Percentiles rank a stretch among this genome's conserved stretches.
Conservation (phyloP, 2,329 filamentous ascomycete genomes). For the Colletotrichum sp. region DNA sequence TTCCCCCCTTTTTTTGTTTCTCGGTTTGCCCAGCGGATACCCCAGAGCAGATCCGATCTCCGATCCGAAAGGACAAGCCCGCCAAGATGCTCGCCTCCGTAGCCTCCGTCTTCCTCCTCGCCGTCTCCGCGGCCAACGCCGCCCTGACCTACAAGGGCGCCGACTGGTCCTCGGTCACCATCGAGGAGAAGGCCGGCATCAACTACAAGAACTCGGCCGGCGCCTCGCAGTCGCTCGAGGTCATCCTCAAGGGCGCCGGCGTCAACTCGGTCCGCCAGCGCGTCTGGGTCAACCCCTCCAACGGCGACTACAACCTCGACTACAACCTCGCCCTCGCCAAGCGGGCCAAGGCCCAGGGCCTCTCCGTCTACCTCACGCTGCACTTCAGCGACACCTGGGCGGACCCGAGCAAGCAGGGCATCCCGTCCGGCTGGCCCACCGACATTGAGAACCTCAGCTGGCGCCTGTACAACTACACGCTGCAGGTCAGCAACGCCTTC, state of each 20-base stretch:
- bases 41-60: background rate
- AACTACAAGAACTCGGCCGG: constrained; percentile 65
- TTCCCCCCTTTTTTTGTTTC: background rate
- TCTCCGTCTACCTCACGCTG: constrained; percentile 67
- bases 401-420: constrained; percentile 67
- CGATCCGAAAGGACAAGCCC: background rate
- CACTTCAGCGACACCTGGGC: constrained; percentile 77
- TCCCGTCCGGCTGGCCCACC: constrained; percentile 68
- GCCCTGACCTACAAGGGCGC: constrained; percentile 69
- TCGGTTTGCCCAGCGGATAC: background rate
- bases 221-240: constrained; percentile 60
- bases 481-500: constrained; percentile 66
- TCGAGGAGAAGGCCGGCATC: constrained; percentile 67
- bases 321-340: constrained; percentile 74
- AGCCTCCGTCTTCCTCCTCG: constrained; percentile 11
- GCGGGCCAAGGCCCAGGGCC: constrained; percentile 66
- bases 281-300: constrained; percentile 72
- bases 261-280: constrained; percentile 75
- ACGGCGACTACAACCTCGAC: constrained; percentile 70
- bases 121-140: constrained; percentile 33
- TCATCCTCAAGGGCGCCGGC: constrained; percentile 64
- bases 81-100: constrained; percentile 19
- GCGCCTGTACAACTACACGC: constrained; percentile 73
- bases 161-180: constrained; percentile 71
- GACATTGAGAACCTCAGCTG: constrained; percentile 63